phyloP scores from a whole-genome alignment of 176 grass and related monocot species.

The Zea luxurians region DNA sequence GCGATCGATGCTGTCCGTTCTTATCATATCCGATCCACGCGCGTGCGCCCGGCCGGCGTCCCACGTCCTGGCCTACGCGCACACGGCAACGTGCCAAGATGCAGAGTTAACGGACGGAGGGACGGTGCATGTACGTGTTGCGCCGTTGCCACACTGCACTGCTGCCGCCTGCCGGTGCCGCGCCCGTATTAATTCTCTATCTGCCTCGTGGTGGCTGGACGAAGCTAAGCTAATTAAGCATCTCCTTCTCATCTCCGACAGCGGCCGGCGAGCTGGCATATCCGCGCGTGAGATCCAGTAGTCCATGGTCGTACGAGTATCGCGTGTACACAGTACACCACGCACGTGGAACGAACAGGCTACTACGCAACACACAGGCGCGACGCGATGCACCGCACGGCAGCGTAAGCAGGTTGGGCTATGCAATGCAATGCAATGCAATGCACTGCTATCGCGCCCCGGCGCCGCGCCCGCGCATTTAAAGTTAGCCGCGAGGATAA shows the following conservation, averaged over 20 bases:
- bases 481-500: neutral
- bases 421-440: too few relatives aligned
- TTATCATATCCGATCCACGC: neutral
- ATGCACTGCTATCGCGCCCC: too few relatives aligned
- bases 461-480: constrained; percentile 10
- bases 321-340: too few relatives aligned
- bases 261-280: neutral
- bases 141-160: too few relatives aligned
- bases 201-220: too few relatives aligned
- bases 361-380: too few relatives aligned
- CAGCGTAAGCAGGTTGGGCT: too few relatives aligned
- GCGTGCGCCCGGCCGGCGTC: too few relatives aligned
- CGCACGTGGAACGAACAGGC: neutral
- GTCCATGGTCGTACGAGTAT: too few relatives aligned
- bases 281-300: neutral
- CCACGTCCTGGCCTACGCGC: neutral
- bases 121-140: neutral
- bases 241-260: neutral
- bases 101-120: constrained; percentile 1
- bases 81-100: neutral
- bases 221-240: neutral
- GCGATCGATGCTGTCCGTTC: neutral
- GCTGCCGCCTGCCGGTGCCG: too few relatives aligned
- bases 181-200: too few relatives aligned
- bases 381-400: neutral